phyloP scores from a whole-genome alignment of 257 asterid genomes.

The Solanum chilense region DNA sequence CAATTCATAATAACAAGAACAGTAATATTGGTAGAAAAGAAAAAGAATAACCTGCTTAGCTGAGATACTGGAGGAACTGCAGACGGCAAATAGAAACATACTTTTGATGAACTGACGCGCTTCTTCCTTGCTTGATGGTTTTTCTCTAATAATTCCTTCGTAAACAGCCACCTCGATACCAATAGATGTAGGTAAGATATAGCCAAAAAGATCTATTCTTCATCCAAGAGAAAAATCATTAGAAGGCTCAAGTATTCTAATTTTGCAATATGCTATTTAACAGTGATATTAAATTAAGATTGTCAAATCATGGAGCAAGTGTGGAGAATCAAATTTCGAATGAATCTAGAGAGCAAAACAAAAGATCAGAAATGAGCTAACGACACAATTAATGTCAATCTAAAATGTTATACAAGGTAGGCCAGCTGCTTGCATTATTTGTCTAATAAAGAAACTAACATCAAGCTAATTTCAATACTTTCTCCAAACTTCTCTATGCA shows the following conservation, averaged over 20 bases:
- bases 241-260: neutral
- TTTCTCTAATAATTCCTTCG: slow-evolving; percentile 70
- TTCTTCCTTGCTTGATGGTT: slow-evolving; percentile 66
- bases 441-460: neutral
- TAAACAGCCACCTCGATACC: slow-evolving; percentile 75
- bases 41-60: neutral
- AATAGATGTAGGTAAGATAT: slow-evolving; percentile 26
- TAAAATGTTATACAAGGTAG: neutral
- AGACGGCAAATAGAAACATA: slow-evolving; percentile 11
- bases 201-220: neutral
- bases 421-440: neutral
- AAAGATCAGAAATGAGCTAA: neutral
- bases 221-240: slow-evolving; percentile 10
- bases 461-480: neutral
- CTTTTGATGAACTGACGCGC: slow-evolving; percentile 64
- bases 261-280: neutral
- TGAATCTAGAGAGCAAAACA: neutral
- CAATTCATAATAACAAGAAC: neutral
- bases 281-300: neutral
- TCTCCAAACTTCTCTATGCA: neutral
- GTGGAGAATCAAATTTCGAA: neutral
- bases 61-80: neutral
- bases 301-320: neutral
- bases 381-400: neutral
- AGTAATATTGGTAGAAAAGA: neutral